Base-by-base conservation (phyloP, 768 basidiomycete genomes). In the Hygrophorus russula region DNA sequence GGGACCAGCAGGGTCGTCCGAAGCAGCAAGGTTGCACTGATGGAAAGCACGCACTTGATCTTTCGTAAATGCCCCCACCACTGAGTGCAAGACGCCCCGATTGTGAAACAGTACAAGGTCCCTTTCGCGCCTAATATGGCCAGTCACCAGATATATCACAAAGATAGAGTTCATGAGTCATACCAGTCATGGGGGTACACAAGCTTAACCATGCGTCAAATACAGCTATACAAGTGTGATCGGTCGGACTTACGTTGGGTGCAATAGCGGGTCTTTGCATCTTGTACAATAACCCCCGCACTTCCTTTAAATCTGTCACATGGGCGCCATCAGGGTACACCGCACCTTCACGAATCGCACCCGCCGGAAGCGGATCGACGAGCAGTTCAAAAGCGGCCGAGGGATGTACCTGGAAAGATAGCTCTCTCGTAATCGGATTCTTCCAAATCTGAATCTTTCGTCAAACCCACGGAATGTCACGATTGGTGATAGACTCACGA, bases 381-480 rank as follows among this genome's bases (percentile, higher is more conserved):
- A 81, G 48, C 24, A 93, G 69, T 51, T 83, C 77, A 30, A 67
- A 60, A 1, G 60, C 77, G 24, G 78, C 89, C 51, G 82, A 86
- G 3, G 86, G 90, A 57, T 94, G 92, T 3, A 94, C 91, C 56
- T 97, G 78, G 65, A 93, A 80, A 57, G 93, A 87, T 15, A 97
- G 70, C 1, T 67, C 66, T 18, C 80, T 79, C 10, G 90, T 94
- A 6, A 77, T 74, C 0, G 90, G 88, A 61, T 93, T 94, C 70
- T 93, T 93, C 92, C 92, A 94, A 5, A 82, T 58, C 82, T 90
- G 48, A n/a, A n/a, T n/a, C n/a, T n/a, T n/a, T n/a, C n/a, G n/a
- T n/a, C n/a, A n/a, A n/a, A n/a, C n/a, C n/a, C n/a, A n/a, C n/a
- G n/a, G n/a, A n/a, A n/a, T n/a, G n/a, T n/a, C n/a, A n/a, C n/a